These are phyloP conservation scores for Cladochytrium replicatum DNA, from an alignment of 192 early-diverging fungal species.

Conservation along the genomic window DNA sequence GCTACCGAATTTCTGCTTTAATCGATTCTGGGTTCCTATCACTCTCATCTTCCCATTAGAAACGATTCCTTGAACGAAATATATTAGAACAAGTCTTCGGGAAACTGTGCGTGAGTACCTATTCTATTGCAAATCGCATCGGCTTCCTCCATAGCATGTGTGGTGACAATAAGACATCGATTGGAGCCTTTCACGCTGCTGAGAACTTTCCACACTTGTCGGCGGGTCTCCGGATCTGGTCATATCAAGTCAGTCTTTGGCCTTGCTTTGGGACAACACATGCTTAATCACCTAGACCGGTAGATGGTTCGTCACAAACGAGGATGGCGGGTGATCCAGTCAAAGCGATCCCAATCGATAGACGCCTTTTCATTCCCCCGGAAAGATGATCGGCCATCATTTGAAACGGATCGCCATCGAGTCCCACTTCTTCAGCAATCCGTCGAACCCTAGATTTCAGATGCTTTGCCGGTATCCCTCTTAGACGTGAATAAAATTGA, in stretches of 20 bases:
- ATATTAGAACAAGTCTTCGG: too few relatives aligned
- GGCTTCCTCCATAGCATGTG: constrained; percentile 75
- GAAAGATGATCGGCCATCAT: constrained; percentile 11
- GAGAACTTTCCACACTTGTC: constrained; percentile 21
- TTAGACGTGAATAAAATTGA: constrained; percentile 26
- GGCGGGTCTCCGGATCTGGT: constrained; percentile 19
- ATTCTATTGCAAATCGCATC: constrained; percentile 66
- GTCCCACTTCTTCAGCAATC: constrained; percentile 25
- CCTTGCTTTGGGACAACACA: too few relatives aligned
- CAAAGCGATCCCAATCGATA: constrained; percentile 24
- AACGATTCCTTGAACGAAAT: too few relatives aligned
- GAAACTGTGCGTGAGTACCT: too few relatives aligned
- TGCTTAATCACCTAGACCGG: constrained; percentile 5
- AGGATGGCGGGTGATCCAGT: constrained; percentile 13
- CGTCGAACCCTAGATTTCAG: constrained; percentile 12
- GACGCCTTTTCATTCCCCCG: constrained; percentile 21
- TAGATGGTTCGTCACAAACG: constrained; percentile 6
- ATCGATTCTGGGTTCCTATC: constrained; percentile 46
- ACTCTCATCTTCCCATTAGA: constrained; percentile 63
- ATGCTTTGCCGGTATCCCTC: neutral
- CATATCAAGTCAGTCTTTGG: too few relatives aligned
- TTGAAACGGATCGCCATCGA: constrained; percentile 24
- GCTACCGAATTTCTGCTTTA: constrained; percentile 62
- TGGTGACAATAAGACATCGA: constrained; percentile 34
- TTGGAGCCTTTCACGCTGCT: neutral